A percentile compares a stretch with the other conserved stretches of the same genome.
These are phyloP conservation scores for Crithidia brevicula DNA, from an alignment of 208 protist genomes.

Conservation along the genomic window DNA sequence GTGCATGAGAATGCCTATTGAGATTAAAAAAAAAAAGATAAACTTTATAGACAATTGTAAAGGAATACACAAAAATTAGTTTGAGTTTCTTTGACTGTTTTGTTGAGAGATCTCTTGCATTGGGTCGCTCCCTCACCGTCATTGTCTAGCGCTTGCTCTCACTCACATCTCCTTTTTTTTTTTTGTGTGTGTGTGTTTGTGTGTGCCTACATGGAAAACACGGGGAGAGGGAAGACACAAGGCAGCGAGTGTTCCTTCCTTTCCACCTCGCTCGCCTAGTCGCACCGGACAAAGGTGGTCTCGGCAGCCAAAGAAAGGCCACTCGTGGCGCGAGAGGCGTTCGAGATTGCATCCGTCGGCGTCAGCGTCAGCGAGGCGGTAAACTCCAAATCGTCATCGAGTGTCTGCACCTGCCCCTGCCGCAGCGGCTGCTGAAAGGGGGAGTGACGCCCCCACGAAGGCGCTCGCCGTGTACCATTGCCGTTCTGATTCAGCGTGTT, in stretches of 20 bases:
- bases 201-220: not conserved
- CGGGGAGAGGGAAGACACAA: not conserved
- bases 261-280: not conserved
- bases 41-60: too few species aligned
- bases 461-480: not conserved
- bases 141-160: too few species aligned
- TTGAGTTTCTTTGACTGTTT: too few species aligned
- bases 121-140: too few species aligned
- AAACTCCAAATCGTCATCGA: conserved; percentile 7
- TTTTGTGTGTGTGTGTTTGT: not conserved
- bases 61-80: too few species aligned
- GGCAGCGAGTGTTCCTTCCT: too few species aligned
- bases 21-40: too few species aligned
- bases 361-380: conserved; percentile 9
- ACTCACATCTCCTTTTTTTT: too few species aligned
- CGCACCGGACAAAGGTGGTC: conserved; percentile 13
- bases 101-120: too few species aligned
- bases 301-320: conserved; percentile 17
- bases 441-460: not conserved
- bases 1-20: too few species aligned
- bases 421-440: conserved; percentile 5
- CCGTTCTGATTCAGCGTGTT: too few species aligned
- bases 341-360: conserved; percentile 8
- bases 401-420: conserved; percentile 9
- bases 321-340: conserved; percentile 13